A percentile compares a stretch with the other conserved stretches of the same genome.
Evolutionary conservation across 306 rosid genomes (phyloP).

Genomic region (Pachyrhizus erosus): DNA sequence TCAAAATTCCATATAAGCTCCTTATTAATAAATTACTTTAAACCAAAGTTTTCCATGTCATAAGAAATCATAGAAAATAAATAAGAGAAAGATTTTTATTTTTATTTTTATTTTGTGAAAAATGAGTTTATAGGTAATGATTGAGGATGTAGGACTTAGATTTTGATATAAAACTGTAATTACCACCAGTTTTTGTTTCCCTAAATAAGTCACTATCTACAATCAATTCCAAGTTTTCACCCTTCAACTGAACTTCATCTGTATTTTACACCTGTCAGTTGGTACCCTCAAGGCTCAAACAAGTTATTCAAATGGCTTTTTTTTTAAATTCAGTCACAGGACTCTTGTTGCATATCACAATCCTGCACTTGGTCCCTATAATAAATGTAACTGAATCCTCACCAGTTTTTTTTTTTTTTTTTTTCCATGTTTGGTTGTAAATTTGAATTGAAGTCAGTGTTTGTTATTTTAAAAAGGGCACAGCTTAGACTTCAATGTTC

Average conservation of each 20-base stretch:
- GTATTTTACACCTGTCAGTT: slow-evolving; percentile 39
- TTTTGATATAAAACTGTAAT: not conserved
- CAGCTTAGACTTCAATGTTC: slow-evolving; percentile 2
- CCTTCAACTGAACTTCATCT: slow-evolving; percentile 18
- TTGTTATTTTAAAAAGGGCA: slow-evolving; percentile 8
- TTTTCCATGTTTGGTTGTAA: slow-evolving; percentile 42
- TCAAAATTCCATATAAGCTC: not conserved
- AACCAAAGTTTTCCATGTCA: too few species aligned
- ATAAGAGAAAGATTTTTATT: too few species aligned
- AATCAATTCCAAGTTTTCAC: slow-evolving; percentile 31
- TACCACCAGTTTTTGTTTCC: slow-evolving; percentile 10
- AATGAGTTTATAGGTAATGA: too few species aligned
- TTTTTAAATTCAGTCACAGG: slow-evolving; percentile 76
- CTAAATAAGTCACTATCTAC: slow-evolving; percentile 25
- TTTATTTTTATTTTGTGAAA: too few species aligned
- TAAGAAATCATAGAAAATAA: too few species aligned
- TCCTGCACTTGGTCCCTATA: slow-evolving; percentile 37
- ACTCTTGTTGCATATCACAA: slow-evolving; percentile 56
- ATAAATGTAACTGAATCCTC: slow-evolving; percentile 65
- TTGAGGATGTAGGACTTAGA: not conserved
- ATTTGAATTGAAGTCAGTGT: slow-evolving; percentile 41
- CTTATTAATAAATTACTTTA: not conserved
- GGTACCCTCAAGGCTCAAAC: slow-evolving; percentile 1
- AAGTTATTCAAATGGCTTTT: slow-evolving; percentile 30
- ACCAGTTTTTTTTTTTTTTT: slow-evolving; percentile 44